Evolutionary conservation across 2,329 filamentous ascomycete species (phyloP).

Genomic region (Tolypocladium amazonense): DNA sequence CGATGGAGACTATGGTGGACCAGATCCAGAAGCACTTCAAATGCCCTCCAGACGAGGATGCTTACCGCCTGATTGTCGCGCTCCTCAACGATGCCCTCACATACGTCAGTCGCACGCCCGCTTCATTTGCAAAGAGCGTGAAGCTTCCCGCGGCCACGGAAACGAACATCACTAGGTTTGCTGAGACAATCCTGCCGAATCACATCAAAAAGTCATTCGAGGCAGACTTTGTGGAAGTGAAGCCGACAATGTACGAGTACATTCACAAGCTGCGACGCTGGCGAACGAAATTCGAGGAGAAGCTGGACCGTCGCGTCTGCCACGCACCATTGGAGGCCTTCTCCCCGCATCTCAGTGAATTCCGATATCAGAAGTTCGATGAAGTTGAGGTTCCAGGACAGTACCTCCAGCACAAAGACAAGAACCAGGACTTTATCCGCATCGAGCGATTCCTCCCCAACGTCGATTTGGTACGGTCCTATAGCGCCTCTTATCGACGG

Average conservation of each 20-base stretch:
- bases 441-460: conserved; percentile 95
- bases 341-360: conserved; percentile 88
- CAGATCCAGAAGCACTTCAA: conserved; percentile 99
- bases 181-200: conserved; percentile 85
- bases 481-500: conserved; percentile 82
- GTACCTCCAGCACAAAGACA: conserved; percentile 94
- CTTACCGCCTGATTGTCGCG: conserved; percentile 93
- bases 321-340: conserved; percentile 71
- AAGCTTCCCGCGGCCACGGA: conserved; percentile 87
- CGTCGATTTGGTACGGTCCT: conserved; percentile 83
- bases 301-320: conserved; percentile 73
- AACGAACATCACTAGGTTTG: conserved; percentile 92
- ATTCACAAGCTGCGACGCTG: conserved; percentile 93
- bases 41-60: conserved; percentile 95
- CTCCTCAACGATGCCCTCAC: conserved; percentile 90
- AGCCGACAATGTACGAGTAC: conserved; percentile 97
- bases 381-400: conserved; percentile 97
- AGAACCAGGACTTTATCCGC: conserved; percentile 96
- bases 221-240: conserved; percentile 88
- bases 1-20: conserved; percentile 99
- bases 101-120: conserved; percentile 80
- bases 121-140: conserved; percentile 78
- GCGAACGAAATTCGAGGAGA: conserved; percentile 97
- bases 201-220: conserved; percentile 97
- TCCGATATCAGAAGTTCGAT: conserved; percentile 95